Percentiles rank a stretch among this genome's conserved stretches.
Conservation (phyloP, 169 alveolate species). For the Eimeria mitis region DNA sequence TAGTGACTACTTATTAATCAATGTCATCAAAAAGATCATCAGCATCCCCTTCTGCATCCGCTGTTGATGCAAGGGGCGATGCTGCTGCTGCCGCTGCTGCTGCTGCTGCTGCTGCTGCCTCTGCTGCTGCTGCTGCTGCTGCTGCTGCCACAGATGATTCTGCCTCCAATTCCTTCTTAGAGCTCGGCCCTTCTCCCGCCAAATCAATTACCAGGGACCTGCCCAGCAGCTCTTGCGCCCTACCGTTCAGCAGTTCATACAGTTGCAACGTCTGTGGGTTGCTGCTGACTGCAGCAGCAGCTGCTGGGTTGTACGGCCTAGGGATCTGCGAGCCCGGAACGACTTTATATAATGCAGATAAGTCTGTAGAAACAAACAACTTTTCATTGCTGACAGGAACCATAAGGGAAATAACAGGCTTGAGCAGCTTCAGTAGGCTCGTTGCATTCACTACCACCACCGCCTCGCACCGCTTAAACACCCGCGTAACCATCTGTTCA, state of each 20-base stretch:
- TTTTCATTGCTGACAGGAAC: conserved; percentile 41
- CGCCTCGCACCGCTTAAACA: conserved; percentile 35
- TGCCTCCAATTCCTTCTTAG: not conserved
- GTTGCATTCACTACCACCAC: conserved; percentile 51
- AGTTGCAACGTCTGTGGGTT: not conserved
- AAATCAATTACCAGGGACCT: not conserved
- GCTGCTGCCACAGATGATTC: not conserved
- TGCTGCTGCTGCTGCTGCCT: not conserved
- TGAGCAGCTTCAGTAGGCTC: not conserved
- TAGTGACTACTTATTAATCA: not conserved
- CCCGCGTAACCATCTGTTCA: conserved; percentile 19
- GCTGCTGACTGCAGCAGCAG: conserved; percentile 1
- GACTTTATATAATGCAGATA: not conserved
- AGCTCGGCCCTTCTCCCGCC: not conserved
- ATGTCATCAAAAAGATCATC: conserved; percentile 3
- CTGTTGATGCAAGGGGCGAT: not conserved
- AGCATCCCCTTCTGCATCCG: not conserved
- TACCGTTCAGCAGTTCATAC: not conserved
- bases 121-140: not conserved
- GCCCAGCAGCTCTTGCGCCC: conserved; percentile 38
- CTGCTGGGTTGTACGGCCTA: conserved; percentile 19
- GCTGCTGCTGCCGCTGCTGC: not conserved
- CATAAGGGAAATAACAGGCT: conserved; percentile 2
- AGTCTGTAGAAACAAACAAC: conserved; percentile 31
- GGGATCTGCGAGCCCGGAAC: conserved; percentile 25